Percentiles rank a stretch among this genome's conserved stretches.
These are phyloP conservation scores for Paecilomyces formosus DNA, from an alignment of 2,329 filamentous ascomycete species.

Conservation along the genomic window DNA sequence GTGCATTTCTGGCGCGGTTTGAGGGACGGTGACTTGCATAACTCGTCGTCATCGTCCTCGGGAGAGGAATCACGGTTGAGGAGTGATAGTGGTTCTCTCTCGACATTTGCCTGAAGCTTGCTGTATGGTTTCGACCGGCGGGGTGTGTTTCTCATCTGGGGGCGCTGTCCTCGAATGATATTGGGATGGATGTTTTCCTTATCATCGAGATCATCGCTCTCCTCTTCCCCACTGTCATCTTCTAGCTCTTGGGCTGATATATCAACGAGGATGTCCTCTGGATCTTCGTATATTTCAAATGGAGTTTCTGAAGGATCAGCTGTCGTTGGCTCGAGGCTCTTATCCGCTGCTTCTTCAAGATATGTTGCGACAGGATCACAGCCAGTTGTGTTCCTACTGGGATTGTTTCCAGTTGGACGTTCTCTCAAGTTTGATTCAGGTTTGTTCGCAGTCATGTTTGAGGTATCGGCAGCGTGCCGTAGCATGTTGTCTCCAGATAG, in stretches of 20 bases:
- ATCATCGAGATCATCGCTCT: not conserved
- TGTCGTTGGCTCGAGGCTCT: not conserved
- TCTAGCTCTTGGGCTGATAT: constrained; percentile 1
- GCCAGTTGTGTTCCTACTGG: not conserved
- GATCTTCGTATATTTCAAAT: constrained; percentile 1
- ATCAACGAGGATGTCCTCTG: constrained; percentile 1
- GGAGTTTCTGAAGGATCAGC: not conserved
- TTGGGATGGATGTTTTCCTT: constrained; percentile 5
- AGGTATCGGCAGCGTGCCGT: not conserved
- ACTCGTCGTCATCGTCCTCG: not conserved
- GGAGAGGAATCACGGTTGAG: not conserved
- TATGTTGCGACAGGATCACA: not conserved
- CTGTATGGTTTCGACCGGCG: not conserved
- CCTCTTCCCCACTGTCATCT: not conserved
- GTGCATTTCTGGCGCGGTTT: not conserved
- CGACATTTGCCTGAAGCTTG: not conserved
- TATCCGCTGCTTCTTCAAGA: not conserved
- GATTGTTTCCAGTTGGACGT: not conserved
- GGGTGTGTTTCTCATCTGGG: not conserved
- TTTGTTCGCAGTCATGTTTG: not conserved
- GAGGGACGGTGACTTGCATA: not conserved
- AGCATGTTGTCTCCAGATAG: not conserved
- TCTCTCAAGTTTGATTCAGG: not conserved
- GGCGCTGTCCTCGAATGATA: not conserved
- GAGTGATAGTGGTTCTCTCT: not conserved